Conservation (phyloP, 768 basidiomycete species). For the Cytidiella melzeri region DNA sequence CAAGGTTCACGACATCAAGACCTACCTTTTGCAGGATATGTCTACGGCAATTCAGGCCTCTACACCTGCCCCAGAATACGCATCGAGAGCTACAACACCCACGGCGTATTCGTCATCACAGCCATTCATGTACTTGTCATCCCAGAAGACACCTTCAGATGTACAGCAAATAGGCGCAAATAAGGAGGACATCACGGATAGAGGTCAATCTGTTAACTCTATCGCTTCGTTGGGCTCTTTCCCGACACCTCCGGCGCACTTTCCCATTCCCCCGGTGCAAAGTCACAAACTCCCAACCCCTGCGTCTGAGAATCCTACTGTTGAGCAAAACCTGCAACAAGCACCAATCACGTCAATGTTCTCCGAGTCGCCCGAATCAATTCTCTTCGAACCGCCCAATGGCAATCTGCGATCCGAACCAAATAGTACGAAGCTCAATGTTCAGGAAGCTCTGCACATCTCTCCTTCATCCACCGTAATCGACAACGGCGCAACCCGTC, state of each 20-base stretch:
- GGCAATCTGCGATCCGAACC: neutral
- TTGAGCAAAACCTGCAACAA: neutral
- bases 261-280: slow-evolving; percentile 49
- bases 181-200: slow-evolving; percentile 9
- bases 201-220: slow-evolving; percentile 35
- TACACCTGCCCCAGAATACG: neutral
- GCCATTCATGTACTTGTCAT: slow-evolving; percentile 1
- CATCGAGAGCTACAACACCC: slow-evolving; percentile 3
- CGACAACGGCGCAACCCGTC: no score
- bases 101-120: slow-evolving; percentile 2
- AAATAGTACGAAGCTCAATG: slow-evolving; percentile 2
- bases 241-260: slow-evolving; percentile 66
- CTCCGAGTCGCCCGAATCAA: neutral
- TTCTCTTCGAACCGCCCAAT: neutral
- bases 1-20: neutral
- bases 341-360: neutral
- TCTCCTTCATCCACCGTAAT: slow-evolving; percentile 5
- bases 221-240: slow-evolving; percentile 70
- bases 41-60: neutral
- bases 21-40: neutral
- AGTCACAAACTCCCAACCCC: neutral
- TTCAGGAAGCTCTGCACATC: slow-evolving; percentile 1
- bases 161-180: neutral
- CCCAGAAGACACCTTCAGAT: neutral
- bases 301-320: neutral